These are phyloP conservation scores for Leucocoprinus leucothites DNA, from an alignment of 768 basidiomycete genomes.

Conservation along the genomic window DNA sequence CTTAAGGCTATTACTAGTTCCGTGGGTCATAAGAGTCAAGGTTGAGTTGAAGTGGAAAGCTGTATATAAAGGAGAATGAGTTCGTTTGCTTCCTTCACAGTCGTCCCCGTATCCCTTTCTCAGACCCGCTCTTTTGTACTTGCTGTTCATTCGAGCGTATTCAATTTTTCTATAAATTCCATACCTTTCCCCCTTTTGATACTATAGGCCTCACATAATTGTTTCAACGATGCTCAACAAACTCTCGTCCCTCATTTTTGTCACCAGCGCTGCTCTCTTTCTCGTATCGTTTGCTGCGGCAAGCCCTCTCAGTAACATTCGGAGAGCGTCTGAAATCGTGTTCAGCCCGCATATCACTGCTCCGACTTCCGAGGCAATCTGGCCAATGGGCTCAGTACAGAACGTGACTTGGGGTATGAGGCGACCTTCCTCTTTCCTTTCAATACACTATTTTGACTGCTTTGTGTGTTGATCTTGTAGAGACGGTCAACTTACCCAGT, in stretches of 20 bases:
- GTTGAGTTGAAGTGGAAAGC: neutral
- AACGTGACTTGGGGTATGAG: conserved; percentile 22
- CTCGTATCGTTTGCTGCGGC: neutral
- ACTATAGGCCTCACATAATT: neutral
- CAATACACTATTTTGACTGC: neutral
- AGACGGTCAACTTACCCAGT: conserved; percentile 34
- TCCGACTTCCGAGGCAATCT: conserved; percentile 17
- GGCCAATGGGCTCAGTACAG: conserved; percentile 19
- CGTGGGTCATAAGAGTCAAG: too few relatives aligned
- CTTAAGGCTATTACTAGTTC: neutral
- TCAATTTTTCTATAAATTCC: neutral
- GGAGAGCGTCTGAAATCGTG: conserved; percentile 15
- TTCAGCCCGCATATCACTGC: conserved; percentile 22
- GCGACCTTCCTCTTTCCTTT: neutral
- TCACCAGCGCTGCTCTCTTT: neutral
- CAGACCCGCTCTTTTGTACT: too few relatives aligned
- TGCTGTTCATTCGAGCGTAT: too few relatives aligned
- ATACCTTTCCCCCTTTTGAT: neutral
- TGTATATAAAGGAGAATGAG: neutral
- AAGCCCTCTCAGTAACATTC: neutral
- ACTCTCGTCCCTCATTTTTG: neutral
- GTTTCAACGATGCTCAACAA: neutral
- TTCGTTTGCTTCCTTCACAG: too few relatives aligned
- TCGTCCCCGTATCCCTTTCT: too few relatives aligned
- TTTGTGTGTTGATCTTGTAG: conserved; percentile 15